Conservation (phyloP, 1,139 yeast species). For the Hemisphaericaspora lyxosophila region DNA sequence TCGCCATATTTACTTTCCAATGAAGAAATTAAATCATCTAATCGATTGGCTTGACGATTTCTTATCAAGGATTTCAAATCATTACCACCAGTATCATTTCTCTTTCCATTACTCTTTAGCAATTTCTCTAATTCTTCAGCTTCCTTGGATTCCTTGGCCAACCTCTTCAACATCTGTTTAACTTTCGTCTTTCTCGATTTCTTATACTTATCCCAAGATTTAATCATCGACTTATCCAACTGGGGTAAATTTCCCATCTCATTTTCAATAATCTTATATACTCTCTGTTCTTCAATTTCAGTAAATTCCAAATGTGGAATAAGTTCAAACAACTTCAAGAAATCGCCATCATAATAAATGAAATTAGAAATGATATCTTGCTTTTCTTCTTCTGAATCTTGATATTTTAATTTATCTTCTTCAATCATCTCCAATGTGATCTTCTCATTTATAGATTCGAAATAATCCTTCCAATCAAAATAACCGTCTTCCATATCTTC, state of each 20-base stretch:
- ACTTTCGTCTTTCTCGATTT: slow-evolving; percentile 47
- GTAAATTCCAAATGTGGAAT: slow-evolving; percentile 74
- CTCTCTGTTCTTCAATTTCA: slow-evolving; percentile 60
- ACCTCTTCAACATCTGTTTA: slow-evolving; percentile 44
- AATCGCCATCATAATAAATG: slow-evolving; percentile 64
- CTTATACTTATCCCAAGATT: slow-evolving; percentile 56
- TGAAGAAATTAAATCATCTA: slow-evolving; percentile 49
- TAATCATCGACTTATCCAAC: slow-evolving; percentile 29
- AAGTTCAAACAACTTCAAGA: slow-evolving; percentile 65
- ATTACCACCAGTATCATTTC: slow-evolving; percentile 31
- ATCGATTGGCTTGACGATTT: slow-evolving; percentile 38
- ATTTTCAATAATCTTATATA: slow-evolving; percentile 50
- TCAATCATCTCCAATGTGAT: slow-evolving; percentile 75
- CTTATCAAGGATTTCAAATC: slow-evolving; percentile 55
- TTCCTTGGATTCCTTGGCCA: slow-evolving; percentile 63
- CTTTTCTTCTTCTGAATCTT: slow-evolving; percentile 64
- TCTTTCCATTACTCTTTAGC: slow-evolving; percentile 38
- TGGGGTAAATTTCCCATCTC: slow-evolving; percentile 29
- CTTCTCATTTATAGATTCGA: slow-evolving; percentile 55
- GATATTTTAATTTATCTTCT: slow-evolving; percentile 65
- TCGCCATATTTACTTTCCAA: slow-evolving; percentile 57
- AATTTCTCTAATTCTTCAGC: slow-evolving; percentile 61
- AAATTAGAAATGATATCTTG: slow-evolving; percentile 64
- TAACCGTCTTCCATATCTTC: slow-evolving; percentile 36
- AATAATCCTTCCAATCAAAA: slow-evolving; percentile 67